Base-by-base conservation (phyloP, 257 asterid species). In the Linaria vulgaris region DNA sequence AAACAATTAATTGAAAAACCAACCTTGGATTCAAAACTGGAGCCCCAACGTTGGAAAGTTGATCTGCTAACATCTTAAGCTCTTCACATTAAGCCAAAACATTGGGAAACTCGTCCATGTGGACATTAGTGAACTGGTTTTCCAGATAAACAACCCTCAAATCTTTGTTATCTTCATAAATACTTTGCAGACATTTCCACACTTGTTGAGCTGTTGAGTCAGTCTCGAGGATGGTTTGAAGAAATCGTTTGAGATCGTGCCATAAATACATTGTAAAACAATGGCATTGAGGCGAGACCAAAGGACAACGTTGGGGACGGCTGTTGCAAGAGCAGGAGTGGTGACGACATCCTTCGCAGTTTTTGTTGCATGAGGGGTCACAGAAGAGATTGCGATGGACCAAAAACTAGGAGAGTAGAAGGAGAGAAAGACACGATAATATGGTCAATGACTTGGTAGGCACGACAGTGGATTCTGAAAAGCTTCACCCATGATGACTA, bases 151-250 rank as follows among this genome's bases (percentile, higher is more conserved):
- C 61, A 0, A 61, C 69, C n/a, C n/a, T n/a, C n/a, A n/a, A n/a
- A n/a, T n/a, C n/a, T n/a, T n/a, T n/a, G n/a, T n/a, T n/a, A n/a
- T 71, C 76, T 2, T 56, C 61, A 25, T 64, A 64, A 2, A 71
- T 64, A 22, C 16, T 15, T 0, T 23, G 9, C 6, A 71, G 14
- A 0, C 71, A 39, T 0, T 60, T 24, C 76, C 76, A 71, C 0
- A 71, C 54, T n/a, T 56, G 10, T 1, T 0, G 6, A 7, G 67
- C 64, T 1, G 64, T 61, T 0, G 46, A 43, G 20, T 45, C 69
- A 0, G 59, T 31, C 23, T 70, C 65, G 1, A 67, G 21, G 23
- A 67, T 67, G 16, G 56, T 43, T 13, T 67, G 71, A 67, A 22
- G 5, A 64, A 27, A 25, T 71, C 76, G 13, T 44, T 47, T 1